Conservation (phyloP, 768 basidiomycete species). For the Suillus bovinus region DNA sequence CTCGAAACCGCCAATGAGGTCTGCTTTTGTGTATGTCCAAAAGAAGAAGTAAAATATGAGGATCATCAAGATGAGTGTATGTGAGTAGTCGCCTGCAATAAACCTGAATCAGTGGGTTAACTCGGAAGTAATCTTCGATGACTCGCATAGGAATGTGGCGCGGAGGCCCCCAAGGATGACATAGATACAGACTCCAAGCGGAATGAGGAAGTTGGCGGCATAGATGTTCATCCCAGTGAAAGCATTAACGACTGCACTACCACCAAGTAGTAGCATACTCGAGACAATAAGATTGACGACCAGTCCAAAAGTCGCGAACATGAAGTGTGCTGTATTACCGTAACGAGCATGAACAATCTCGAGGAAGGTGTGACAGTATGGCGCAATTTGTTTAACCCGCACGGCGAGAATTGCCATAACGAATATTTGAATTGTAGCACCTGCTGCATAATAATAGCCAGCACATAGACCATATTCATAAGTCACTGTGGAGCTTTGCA, state of each 20-base stretch:
- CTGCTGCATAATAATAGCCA: constrained; percentile 30
- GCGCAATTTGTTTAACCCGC: constrained; percentile 36
- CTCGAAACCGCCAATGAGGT: constrained; percentile 39
- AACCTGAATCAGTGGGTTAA: constrained; percentile 5
- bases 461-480: constrained; percentile 28
- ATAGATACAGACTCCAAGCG: constrained; percentile 40
- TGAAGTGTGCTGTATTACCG: constrained; percentile 29
- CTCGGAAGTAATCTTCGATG: neutral
- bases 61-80: constrained; percentile 39
- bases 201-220: constrained; percentile 42
- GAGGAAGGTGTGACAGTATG: constrained; percentile 36
- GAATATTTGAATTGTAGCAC: constrained; percentile 30
- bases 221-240: constrained; percentile 42
- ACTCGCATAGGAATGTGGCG: constrained; percentile 34
- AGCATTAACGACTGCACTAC: constrained; percentile 38
- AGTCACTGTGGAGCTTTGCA: constrained; percentile 32
- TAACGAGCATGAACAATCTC: constrained; percentile 36
- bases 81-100: constrained; percentile 28
- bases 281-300: constrained; percentile 34
- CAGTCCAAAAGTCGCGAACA: constrained; percentile 26
- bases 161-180: constrained; percentile 36
- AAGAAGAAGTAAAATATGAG: constrained; percentile 38
- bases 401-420: constrained; percentile 27
- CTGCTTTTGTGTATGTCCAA: constrained; percentile 28
- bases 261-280: constrained; percentile 38